These are phyloP conservation scores for Hypoxylon intermedium DNA, from an alignment of 495 filamentous ascomycete species.

Conservation along the genomic window DNA sequence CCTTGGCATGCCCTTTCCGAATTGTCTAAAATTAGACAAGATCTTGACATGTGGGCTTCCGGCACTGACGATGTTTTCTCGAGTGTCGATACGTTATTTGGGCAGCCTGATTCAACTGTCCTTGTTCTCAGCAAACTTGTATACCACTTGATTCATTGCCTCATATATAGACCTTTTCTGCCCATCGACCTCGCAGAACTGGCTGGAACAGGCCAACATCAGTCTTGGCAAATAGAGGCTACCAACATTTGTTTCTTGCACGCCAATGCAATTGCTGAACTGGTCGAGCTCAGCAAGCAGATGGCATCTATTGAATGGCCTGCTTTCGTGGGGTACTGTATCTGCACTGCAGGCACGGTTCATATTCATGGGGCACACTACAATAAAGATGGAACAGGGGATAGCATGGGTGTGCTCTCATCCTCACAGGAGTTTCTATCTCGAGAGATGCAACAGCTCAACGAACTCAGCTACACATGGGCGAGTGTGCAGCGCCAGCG, in stretches of 20 bases:
- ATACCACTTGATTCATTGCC: slow-evolving; percentile 83
- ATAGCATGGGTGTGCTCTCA: slow-evolving; percentile 59
- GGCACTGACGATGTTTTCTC: slow-evolving; percentile 81
- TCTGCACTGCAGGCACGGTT: slow-evolving; percentile 82
- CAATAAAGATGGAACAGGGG: slow-evolving; percentile 65
- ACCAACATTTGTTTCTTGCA: slow-evolving; percentile 87
- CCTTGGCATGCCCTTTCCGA: slow-evolving; percentile 87
- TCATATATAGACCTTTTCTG: slow-evolving; percentile 84
- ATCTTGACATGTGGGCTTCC: slow-evolving; percentile 83
- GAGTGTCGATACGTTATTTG: slow-evolving; percentile 74
- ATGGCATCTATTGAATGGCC: slow-evolving; percentile 78
- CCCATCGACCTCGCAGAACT: slow-evolving; percentile 83
- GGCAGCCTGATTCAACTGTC: slow-evolving; percentile 76
- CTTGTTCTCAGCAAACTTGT: slow-evolving; percentile 82
- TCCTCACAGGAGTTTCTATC: slow-evolving; percentile 73
- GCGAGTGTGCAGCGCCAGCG: slow-evolving; percentile 79
- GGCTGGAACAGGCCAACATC: slow-evolving; percentile 78
- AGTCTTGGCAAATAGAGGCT: slow-evolving; percentile 89
- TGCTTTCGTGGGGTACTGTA: slow-evolving; percentile 80
- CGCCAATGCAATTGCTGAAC: slow-evolving; percentile 83
- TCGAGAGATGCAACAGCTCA: slow-evolving; percentile 78
- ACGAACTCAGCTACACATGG: slow-evolving; percentile 75
- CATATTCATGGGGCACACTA: slow-evolving; percentile 87
- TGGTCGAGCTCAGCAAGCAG: slow-evolving; percentile 77
- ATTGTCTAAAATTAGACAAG: slow-evolving; percentile 83